Conservation (phyloP, 768 basidiomycete genomes). For the Tylopilus sp. region DNA sequence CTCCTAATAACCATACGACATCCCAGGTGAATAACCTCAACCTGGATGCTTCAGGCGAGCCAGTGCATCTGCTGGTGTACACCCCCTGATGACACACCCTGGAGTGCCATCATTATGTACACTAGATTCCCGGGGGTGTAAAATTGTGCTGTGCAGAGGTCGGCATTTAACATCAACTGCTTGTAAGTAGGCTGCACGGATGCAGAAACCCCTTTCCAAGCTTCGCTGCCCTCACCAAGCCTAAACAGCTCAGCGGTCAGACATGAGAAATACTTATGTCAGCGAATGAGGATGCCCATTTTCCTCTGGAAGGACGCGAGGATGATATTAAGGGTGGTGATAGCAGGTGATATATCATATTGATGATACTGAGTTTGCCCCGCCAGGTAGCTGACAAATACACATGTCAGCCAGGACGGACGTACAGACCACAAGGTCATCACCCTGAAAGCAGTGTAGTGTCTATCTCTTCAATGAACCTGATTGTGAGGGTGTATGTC, state of each 20-base stretch:
- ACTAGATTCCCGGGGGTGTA: slow-evolving; percentile 61
- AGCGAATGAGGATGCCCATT: slow-evolving; percentile 46
- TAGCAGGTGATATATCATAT: slow-evolving; percentile 39
- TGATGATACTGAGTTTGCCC: too few relatives aligned
- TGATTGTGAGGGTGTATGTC: slow-evolving; percentile 39
- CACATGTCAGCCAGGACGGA: background rate
- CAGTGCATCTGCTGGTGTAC: slow-evolving; percentile 46
- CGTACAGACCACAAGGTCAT: slow-evolving; percentile 25
- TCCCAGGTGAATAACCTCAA: too few relatives aligned
- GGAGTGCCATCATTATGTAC: slow-evolving; percentile 51
- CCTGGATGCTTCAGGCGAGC: too few relatives aligned
- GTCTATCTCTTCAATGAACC: slow-evolving; percentile 29
- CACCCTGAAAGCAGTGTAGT: too few relatives aligned
- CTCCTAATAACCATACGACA: too few relatives aligned
- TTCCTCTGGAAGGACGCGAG: too few relatives aligned
- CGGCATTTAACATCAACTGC: slow-evolving; percentile 52
- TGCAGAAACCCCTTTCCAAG: slow-evolving; percentile 49
- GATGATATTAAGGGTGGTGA: too few relatives aligned
- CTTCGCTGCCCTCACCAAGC: slow-evolving; percentile 40
- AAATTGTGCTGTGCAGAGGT: slow-evolving; percentile 52
- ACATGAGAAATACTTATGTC: slow-evolving; percentile 51
- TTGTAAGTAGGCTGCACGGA: slow-evolving; percentile 48
- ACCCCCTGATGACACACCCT: slow-evolving; percentile 36
- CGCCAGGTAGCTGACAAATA: too few relatives aligned
- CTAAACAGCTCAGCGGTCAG: slow-evolving; percentile 20